Evolutionary conservation across 495 filamentous ascomycete genomes (phyloP), one percentile per base, ranked within the genome.

Genomic region (Talaromyces ruber): DNA sequence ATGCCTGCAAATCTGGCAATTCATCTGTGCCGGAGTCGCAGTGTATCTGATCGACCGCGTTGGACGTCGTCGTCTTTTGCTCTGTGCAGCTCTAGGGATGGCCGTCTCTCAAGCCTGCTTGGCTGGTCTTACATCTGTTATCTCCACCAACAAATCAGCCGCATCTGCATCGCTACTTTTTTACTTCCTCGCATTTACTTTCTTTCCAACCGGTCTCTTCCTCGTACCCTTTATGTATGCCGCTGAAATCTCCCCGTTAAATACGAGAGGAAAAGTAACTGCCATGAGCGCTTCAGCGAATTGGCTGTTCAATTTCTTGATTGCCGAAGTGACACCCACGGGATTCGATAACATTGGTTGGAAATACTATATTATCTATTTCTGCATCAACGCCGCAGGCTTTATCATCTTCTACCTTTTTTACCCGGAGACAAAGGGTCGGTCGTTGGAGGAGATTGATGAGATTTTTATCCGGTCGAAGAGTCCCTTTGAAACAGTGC

Each of bases 361-460:
- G 70, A 76, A 81, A 67, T 85, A 81, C 11, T 84, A 86, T 67
- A 78, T 86, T 70, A 81, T 86, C 67, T 84, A 84, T 69, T 81
- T 86, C 45, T 77, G 81, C 59, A 84, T 84, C 69, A 88, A 86
- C 66, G 81, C 80, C 57, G 74, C 79, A 64, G 83, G 86, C 58
- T 71, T 85, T n/a, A 81, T 79, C 0, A 69, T 73, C 16, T 76
- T 87, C 47, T 87, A 84, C 65, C 82, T 85, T 72, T 80, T 87
- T 70, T 87, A 82, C 65, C 85, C 84, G 0, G 85, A 88, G 69
- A 88, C 86, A 2, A 81, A 80, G 12, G 82, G 81, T 62, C 82
- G 84, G 34, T 81, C 80, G 1, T 72, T 89, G 24, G 86, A 89
- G 65, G 86, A 89, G 67, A 82, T 88, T 74, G 86, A 89, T 64